These are phyloP conservation scores for Pseudogymnoascus sp. DNA, from an alignment of 2,329 filamentous ascomycete species.

Conservation along the genomic window DNA sequence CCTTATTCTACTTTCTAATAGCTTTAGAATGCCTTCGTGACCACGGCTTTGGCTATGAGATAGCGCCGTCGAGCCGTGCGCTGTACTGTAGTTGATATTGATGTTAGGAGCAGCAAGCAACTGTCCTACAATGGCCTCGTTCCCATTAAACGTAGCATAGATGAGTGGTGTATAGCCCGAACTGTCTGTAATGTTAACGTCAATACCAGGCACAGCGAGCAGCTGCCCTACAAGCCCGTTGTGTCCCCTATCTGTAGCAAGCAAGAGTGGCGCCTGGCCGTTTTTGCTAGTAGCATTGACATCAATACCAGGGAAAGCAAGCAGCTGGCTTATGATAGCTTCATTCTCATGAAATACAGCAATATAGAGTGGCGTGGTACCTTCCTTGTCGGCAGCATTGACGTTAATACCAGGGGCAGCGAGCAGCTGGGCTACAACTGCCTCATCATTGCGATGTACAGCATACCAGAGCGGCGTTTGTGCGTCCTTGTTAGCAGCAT, in stretches of 20 bases:
- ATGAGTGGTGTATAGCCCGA: background rate
- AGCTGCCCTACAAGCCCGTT: background rate
- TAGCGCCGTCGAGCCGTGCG: background rate
- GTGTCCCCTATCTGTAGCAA: background rate
- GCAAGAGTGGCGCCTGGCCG: background rate
- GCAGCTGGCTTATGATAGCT: background rate
- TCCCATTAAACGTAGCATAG: background rate
- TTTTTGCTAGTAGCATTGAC: background rate
- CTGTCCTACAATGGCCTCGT: background rate
- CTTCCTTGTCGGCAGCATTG: background rate
- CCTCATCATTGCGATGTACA: background rate
- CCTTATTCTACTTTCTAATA: background rate
- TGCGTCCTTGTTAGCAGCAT: background rate
- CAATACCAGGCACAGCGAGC: background rate
- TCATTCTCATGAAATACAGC: too few relatives aligned
- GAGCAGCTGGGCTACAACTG: background rate
- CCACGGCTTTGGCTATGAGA: background rate
- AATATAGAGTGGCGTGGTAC: background rate
- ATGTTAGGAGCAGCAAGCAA: background rate
- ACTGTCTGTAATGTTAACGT: background rate
- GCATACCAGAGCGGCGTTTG: background rate
- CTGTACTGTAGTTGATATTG: background rate
- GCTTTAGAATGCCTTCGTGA: background rate
- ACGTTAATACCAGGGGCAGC: background rate
- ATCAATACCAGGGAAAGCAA: background rate